Base-by-base conservation (phyloP, 2,329 filamentous ascomycete species). In the Botryosphaeria dothidea region DNA sequence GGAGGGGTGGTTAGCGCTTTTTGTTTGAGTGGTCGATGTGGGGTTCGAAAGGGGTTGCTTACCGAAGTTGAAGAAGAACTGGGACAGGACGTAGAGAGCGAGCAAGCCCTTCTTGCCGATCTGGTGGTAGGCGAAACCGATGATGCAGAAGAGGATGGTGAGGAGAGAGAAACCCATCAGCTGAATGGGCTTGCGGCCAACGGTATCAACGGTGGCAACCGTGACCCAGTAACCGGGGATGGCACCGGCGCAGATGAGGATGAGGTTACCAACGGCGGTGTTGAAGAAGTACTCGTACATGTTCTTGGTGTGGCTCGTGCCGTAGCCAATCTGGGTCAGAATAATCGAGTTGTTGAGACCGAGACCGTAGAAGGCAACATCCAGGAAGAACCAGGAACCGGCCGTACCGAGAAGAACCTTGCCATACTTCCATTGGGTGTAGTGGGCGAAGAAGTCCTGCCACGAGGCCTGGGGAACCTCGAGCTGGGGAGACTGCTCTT, bases 141-240 rank as follows among this genome's bases (percentile, higher is more conserved):
- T 80, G 68, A 82, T 76, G 71, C 78, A 79, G 77, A 83, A 83
- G 67, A 83, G 73, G 66, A 80, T 75, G 64, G 81, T 83, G 2
- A 83, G 74, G 65, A 83, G 75, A 66, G 72, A 71, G 72, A 83
- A 83, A 38, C 81, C 81, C 66, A 81, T 83, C 64, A 90, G 78
- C 78, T 92, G 92, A 65, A 94, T 92, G 1, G 90, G 86, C 81
- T 92, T 93, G 72, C 91, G 89, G 62, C 91, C 91, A 15, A 93
- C 71, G 1, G 84, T 90, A 77, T 94, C 91, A 65, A 92, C 86
- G 1, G 86, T 87, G 13, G 87, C 87, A 5, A 93, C 90, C 0
- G 90, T 91, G 17, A 92, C 85, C 91, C 91, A 93, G 82, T 93
- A 93, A 15, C 91, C 91, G 0, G 91, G 91, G 15, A 93, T 90